Evolutionary conservation across 805 yeast species (phyloP).

Genomic region (Groenewaldozyma tartarivorans): DNA sequence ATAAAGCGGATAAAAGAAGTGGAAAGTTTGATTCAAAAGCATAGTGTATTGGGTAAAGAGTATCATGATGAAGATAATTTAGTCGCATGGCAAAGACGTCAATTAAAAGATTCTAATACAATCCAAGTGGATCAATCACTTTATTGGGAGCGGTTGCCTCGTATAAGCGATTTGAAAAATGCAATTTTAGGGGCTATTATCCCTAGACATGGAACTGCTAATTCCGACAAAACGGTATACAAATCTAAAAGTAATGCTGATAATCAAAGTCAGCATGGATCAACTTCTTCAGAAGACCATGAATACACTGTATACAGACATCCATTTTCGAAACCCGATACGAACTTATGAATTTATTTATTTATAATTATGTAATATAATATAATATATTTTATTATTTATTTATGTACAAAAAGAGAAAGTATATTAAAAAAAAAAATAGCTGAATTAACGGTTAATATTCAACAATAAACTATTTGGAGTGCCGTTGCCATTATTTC

Average conservation of each 20-base stretch:
- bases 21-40: conserved; percentile 8
- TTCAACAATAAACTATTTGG: conserved; percentile 25
- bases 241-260: background rate
- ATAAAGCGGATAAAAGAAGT: conserved; percentile 13
- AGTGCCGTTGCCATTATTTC: conserved; percentile 29
- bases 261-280: background rate
- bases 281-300: background rate
- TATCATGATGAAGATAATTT: conserved; percentile 14
- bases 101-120: background rate
- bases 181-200: background rate
- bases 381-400: background rate
- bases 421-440: background rate
- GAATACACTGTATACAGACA: background rate
- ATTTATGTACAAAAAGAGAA: conserved; percentile 5
- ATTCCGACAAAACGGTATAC: background rate
- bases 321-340: background rate
- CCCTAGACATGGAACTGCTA: background rate
- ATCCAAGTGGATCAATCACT: background rate
- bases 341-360: background rate
- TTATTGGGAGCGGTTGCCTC: no score
- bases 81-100: background rate
- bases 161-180: background rate
- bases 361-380: background rate
- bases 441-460: conserved; percentile 24
- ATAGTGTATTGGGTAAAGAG: conserved; percentile 17